Conservation (phyloP, 176 grass and related monocot species). For the Triticum dicoccoides region DNA sequence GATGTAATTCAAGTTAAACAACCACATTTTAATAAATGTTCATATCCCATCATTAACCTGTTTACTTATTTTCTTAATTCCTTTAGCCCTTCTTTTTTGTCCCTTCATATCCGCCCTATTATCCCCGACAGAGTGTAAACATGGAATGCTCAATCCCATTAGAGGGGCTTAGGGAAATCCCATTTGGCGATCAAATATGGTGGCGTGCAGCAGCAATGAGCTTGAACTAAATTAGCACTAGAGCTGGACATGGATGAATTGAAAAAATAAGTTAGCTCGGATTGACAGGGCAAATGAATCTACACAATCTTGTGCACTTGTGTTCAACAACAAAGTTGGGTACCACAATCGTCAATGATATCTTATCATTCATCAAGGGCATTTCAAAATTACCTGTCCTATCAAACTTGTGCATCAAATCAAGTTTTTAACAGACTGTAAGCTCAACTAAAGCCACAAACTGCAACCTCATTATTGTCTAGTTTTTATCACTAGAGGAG, state of each 20-base stretch:
- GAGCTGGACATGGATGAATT: background rate
- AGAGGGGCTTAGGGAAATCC: background rate
- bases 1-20: background rate
- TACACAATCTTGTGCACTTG: background rate
- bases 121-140: background rate
- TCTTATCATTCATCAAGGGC: background rate
- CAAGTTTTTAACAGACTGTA: background rate
- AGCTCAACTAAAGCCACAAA: background rate
- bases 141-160: slow-evolving; percentile 4
- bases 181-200: background rate
- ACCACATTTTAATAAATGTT: background rate
- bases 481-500: background rate
- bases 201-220: background rate
- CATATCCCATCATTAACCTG: background rate
- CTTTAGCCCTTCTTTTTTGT: background rate
- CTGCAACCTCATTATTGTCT: background rate
- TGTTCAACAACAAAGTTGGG: background rate
- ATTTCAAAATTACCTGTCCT: background rate
- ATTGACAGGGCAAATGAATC: slow-evolving; percentile 7
- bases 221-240: background rate
- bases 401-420: background rate
- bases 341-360: background rate
- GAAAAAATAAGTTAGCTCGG: background rate
- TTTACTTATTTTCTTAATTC: slow-evolving; percentile 14
- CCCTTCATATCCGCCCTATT: background rate